These are phyloP conservation scores for Colletotrichum plurivorum DNA, from an alignment of 2,329 filamentous ascomycete species.

Conservation along the genomic window DNA sequence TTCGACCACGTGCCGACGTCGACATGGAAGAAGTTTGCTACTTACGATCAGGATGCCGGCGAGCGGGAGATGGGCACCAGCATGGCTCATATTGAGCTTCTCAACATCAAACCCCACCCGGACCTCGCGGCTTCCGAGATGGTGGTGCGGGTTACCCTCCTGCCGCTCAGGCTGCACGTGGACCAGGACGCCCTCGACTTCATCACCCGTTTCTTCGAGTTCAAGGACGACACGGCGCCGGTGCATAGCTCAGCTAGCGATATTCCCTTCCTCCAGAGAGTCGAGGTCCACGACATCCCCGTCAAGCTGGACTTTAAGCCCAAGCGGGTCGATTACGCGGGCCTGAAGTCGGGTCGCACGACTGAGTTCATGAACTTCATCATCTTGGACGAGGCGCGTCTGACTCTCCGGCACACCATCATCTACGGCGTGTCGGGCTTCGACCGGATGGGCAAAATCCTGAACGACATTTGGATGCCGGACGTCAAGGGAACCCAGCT, in stretches of 20 bases:
- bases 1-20: conserved; percentile 96
- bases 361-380: conserved; percentile 99
- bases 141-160: conserved; percentile 82
- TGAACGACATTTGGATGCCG: conserved; percentile 97
- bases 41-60: conserved; percentile 90
- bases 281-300: conserved; percentile 86
- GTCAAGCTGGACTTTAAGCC: conserved; percentile 96
- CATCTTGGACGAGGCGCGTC: conserved; percentile 88
- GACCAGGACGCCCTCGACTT: conserved; percentile 98
- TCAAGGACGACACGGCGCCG: conserved; percentile 82
- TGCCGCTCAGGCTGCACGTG: conserved; percentile 92
- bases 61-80: conserved; percentile 87
- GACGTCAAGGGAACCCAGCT: conserved; percentile 93
- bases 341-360: conserved; percentile 91
- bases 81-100: conserved; percentile 91
- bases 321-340: conserved; percentile 96
- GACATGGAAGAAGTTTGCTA: conserved; percentile 98
- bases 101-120: conserved; percentile 88
- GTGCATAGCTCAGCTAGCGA: conserved; percentile 75
- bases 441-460: conserved; percentile 87
- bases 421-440: conserved; percentile 94
- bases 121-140: conserved; percentile 91
- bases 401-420: conserved; percentile 89
- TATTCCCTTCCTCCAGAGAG: conserved; percentile 88
- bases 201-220: conserved; percentile 96